Evolutionary conservation across 345 rosid species (phyloP).

Genomic region (Bruguiera parviflora): DNA sequence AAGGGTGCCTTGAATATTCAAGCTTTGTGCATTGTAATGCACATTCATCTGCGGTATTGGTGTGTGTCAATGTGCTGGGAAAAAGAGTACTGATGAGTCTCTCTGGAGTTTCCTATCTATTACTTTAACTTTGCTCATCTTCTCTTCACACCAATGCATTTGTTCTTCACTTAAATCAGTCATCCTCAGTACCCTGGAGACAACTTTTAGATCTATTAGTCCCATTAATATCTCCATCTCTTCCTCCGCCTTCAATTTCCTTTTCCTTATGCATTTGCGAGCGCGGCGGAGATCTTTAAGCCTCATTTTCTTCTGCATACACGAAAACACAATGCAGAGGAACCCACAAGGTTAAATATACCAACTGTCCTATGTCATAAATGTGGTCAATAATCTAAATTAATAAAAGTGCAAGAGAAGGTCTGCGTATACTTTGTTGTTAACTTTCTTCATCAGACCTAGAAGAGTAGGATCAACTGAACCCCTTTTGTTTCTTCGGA

Average conservation of each 20-base stretch:
- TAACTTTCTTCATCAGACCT: conserved; percentile 78
- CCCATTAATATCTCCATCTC: conserved; percentile 93
- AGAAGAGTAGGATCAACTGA: conserved; percentile 83
- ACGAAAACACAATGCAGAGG: not conserved
- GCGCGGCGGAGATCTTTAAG: conserved; percentile 70
- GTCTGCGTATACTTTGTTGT: conserved; percentile 53
- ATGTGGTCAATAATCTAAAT: not conserved
- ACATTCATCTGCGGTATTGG: conserved; percentile 12
- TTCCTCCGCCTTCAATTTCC: conserved; percentile 59
- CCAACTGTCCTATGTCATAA: too few relatives aligned
- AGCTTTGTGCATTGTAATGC: conserved; percentile 22
- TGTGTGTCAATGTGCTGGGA: conserved; percentile 79
- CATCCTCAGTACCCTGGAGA: conserved; percentile 87
- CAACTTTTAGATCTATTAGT: conserved; percentile 78
- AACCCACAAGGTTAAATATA: too few relatives aligned
- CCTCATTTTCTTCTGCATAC: conserved; percentile 71
- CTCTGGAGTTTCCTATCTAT: conserved; percentile 73
- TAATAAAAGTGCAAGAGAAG: not conserved
- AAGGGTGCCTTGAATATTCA: conserved; percentile 42
- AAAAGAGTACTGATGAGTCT: conserved; percentile 86
- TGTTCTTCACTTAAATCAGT: conserved; percentile 61
- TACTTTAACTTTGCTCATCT: conserved; percentile 88
- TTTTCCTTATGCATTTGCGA: conserved; percentile 67
- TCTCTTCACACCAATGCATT: conserved; percentile 94
- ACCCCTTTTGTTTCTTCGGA: conserved; percentile 54